phyloP scores from a whole-genome alignment of 768 basidiomycete species.

The Leucocoprinus birnbaumii region DNA sequence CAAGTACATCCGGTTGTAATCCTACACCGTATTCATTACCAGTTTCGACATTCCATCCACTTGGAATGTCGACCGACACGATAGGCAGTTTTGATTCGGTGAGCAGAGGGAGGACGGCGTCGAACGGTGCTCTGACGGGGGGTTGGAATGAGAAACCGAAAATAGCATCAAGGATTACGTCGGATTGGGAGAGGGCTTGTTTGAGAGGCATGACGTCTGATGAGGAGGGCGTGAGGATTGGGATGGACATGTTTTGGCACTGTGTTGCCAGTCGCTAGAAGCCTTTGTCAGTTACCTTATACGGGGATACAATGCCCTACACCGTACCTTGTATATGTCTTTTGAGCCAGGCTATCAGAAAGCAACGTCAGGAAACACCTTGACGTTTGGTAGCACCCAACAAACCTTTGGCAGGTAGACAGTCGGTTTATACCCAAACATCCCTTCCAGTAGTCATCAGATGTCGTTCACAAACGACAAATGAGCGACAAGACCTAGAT shows the following conservation, averaged over 20 bases:
- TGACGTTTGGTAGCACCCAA: not conserved
- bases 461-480: not conserved
- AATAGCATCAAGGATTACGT: slow-evolving; percentile 91
- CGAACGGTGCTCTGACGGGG: slow-evolving; percentile 88
- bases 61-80: slow-evolving; percentile 94
- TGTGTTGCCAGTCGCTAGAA: slow-evolving; percentile 76
- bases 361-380: not conserved
- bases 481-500: slow-evolving; percentile 59
- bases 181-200: slow-evolving; percentile 52
- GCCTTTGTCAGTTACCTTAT: not conserved
- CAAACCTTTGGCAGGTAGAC: slow-evolving; percentile 92
- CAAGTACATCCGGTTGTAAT: slow-evolving; percentile 72
- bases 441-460: slow-evolving; percentile 42
- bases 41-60: slow-evolving; percentile 91
- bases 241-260: slow-evolving; percentile 87
- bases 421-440: slow-evolving; percentile 89
- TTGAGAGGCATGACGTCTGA: slow-evolving; percentile 43
- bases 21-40: slow-evolving; percentile 59
- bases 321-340: slow-evolving; percentile 79
- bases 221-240: slow-evolving; percentile 51
- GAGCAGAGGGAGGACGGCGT: slow-evolving; percentile 66
- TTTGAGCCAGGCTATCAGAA: slow-evolving; percentile 75
- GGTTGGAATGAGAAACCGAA: slow-evolving; percentile 98
- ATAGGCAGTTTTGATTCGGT: slow-evolving; percentile 69
- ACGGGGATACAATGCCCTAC: not conserved